Evolutionary conservation across 2,329 filamentous ascomycete species (phyloP), one percentile per base, ranked within the genome.

Genomic region (Dothistroma septosporum): DNA sequence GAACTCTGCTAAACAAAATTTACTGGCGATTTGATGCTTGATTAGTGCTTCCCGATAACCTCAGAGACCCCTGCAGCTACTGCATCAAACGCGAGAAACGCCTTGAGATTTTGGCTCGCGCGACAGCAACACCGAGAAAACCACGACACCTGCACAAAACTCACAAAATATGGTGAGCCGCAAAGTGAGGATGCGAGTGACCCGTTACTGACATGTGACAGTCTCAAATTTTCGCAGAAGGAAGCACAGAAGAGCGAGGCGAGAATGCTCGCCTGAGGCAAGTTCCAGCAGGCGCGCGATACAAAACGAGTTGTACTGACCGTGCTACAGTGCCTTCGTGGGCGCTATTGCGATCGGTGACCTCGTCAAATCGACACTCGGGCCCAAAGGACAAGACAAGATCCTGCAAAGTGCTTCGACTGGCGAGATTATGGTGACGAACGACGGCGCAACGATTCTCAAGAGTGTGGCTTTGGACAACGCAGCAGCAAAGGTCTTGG

Each of bases 391-490:
- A 70, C 97, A 97, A 92, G 94, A 97, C 83, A 97, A 96, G 66
- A 69, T 70, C 64, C 69, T 72, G 60, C 66, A 71, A 67, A 70
- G 68, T 64, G 66, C 74, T 93, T 97, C 93, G 53, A 97, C 94
- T 46, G 91, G 91, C 72, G 91, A 97, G 73, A 97, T 97, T 72
- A 90, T 97, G 86, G 94, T 99, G 64, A 99, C 94, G 61, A 99
- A 99, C 78, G 94, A 99, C 79, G 94, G 94, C 74, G 94, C 94
- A 65, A 99, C 94, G 24, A 99, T 99, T 69, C 85, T 99, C 66
- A 99, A 99, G 80, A 91, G 93, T 57, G 99, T 99, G 77, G 94
- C 94, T 48, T 88, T 99, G 73, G 94, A 99, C 78, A 99, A 99
- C 76, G 94, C 94, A 48, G 94, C 94, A 22, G 94, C 94, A 58